Evolutionary conservation across 2,329 filamentous ascomycete genomes (phyloP).

Genomic region (Hymenoscyphus salicellus): DNA sequence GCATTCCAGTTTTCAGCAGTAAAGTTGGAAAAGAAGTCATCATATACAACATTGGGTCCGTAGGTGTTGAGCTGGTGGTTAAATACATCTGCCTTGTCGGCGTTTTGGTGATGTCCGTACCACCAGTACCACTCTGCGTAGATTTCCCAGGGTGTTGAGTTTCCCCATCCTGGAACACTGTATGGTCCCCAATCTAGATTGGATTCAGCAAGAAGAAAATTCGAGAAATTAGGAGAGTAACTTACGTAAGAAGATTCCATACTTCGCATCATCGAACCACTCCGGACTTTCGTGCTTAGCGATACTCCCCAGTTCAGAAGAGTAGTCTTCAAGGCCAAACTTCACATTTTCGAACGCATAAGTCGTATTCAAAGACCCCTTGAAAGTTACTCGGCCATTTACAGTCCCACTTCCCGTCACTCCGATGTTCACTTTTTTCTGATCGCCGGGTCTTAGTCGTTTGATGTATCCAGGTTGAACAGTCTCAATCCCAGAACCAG

Average conservation of each 20-base stretch:
- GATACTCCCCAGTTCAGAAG: conserved; percentile 38
- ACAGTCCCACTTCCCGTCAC: conserved; percentile 35
- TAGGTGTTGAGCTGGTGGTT: conserved; percentile 51
- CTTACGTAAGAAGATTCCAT: conserved; percentile 48
- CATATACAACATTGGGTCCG: conserved; percentile 51
- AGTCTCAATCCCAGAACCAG: conserved; percentile 42
- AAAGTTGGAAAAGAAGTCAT: conserved; percentile 54
- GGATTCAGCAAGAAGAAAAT: neutral
- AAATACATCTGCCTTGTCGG: conserved; percentile 44
- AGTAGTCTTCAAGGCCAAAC: conserved; percentile 40
- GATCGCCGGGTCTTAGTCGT: conserved; percentile 45
- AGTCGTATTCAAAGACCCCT: conserved; percentile 17
- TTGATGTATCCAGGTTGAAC: conserved; percentile 42
- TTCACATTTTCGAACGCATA: conserved; percentile 26
- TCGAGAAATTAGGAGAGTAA: neutral
- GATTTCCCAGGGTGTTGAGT: conserved; percentile 35
- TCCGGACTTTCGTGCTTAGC: conserved; percentile 45
- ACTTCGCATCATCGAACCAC: conserved; percentile 56
- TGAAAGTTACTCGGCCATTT: conserved; percentile 26
- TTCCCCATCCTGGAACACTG: conserved; percentile 53
- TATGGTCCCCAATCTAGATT: conserved; percentile 57
- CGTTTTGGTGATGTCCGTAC: conserved; percentile 43
- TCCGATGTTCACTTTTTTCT: conserved; percentile 40
- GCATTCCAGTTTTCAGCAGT: conserved; percentile 49
- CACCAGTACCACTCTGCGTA: conserved; percentile 50